Conservation (phyloP, 345 rosid species). For the Acer campestre region DNA sequence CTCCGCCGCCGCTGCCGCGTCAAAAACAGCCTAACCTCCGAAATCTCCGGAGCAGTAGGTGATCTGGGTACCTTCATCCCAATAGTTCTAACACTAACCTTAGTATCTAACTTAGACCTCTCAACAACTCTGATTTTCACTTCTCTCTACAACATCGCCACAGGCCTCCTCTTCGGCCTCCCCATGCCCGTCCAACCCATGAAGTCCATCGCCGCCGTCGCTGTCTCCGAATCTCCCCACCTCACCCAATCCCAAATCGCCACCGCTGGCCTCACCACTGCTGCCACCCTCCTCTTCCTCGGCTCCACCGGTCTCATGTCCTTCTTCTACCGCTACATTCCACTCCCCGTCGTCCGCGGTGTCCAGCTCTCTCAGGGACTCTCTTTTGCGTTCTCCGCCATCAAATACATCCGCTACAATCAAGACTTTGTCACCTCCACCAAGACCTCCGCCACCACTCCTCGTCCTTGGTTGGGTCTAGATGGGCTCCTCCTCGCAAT, state of each 20-base stretch:
- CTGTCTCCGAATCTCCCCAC: constrained; percentile 70
- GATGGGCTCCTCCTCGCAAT: constrained; percentile 74
- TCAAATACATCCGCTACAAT: constrained; percentile 71
- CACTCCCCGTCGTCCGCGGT: constrained; percentile 91
- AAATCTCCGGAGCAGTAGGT: constrained; percentile 82
- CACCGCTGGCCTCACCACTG: constrained; percentile 66
- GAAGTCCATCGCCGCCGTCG: constrained; percentile 88
- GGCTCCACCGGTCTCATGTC: constrained; percentile 83
- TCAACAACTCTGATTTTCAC: constrained; percentile 80
- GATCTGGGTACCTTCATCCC: constrained; percentile 88
- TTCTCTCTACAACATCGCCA: constrained; percentile 65
- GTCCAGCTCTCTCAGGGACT: constrained; percentile 97
- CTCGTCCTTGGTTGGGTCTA: constrained; percentile 77
- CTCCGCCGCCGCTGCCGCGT: constrained; percentile 39
- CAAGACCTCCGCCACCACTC: constrained; percentile 48
- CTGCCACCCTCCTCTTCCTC: constrained; percentile 59
- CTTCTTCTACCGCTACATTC: constrained; percentile 63
- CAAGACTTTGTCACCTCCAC: constrained; percentile 63
- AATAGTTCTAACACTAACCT: constrained; percentile 63
- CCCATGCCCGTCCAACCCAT: constrained; percentile 93
- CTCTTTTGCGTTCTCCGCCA: constrained; percentile 82
- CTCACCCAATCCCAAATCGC: constrained; percentile 67
- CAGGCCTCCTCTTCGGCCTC: constrained; percentile 78
- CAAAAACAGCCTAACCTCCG: constrained; percentile 49
- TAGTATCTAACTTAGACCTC: constrained; percentile 71